Evolutionary conservation across 78 protist genomes (phyloP), one percentile per base, ranked within the genome.

Genomic region (Carpediemonas membranifera): DNA sequence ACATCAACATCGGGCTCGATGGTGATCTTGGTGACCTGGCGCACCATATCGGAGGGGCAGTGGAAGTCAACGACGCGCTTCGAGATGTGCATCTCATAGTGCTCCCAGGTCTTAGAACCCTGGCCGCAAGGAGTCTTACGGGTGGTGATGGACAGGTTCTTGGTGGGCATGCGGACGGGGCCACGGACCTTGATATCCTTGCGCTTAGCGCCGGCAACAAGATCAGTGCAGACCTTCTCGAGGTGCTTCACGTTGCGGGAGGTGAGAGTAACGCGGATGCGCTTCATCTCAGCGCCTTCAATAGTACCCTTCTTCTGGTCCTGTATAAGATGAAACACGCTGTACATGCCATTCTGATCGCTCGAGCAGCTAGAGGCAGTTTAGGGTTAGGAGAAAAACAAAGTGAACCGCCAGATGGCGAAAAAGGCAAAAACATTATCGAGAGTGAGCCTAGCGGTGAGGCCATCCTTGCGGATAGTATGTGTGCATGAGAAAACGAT

Each of bases 91-190:
- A 97, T 94, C 81, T 95, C 94, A 77, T 73, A 97, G 35, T 88
- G 76, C 84, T 97, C 98, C 96, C 96, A 97, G 59, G 99, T 95
- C 82, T 92, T 95, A 84, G 98, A 85, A 31, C 98, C 99, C 78
- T 97, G 93, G 79, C 99, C 99, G 82, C 97, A 92, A 47, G 99
- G 98, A 25, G 99, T 84, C 83, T 95, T 95, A 51, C 98, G 80
- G 80, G 96, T 90, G 72, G 97, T 90, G 65, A 97, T 80, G 64
- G 87, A 80, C 59, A 97, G 90, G 37, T 37, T 50, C 83, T 88
- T 89, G 80, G 96, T 96, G 53, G 99, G 99, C 81, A 94, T 78
- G 66, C 99, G 92, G 67, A 93, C 90, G 66, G 99, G 99, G n/a
- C 99, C 99, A 1, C 47, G 77, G 67, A 87, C 84, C 68, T 37